Percentiles rank a stretch among this genome's conserved stretches.
phyloP scores from a whole-genome alignment of 331 rosid genomes.

The Quercus lobata region DNA sequence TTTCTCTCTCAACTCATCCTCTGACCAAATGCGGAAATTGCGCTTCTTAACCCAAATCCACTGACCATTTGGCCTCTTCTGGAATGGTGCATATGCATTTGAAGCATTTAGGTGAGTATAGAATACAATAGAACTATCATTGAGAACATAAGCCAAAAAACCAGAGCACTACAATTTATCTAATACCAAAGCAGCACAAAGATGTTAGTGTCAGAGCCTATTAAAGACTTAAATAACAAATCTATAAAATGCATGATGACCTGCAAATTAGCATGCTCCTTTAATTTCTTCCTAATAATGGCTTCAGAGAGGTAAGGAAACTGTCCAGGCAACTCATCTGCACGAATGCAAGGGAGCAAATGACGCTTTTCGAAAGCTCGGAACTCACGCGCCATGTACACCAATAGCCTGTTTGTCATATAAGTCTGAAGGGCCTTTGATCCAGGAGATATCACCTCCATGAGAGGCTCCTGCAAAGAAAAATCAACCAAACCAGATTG shows the following conservation, averaged over 20 bases:
- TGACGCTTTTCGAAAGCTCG: constrained; percentile 80
- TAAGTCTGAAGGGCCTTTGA: constrained; percentile 90
- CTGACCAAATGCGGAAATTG: constrained; percentile 69
- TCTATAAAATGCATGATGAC: constrained; percentile 22
- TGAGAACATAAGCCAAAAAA: neutral
- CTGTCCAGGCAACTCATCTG: constrained; percentile 67
- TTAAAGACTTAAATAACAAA: neutral
- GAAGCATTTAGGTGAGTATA: constrained; percentile 23
- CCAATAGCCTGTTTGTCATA: constrained; percentile 79
- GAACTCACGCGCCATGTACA: constrained; percentile 83
- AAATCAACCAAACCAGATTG: constrained; percentile 2
- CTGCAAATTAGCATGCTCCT: constrained; percentile 85
- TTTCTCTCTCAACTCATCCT: constrained; percentile 80
- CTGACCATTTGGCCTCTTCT: constrained; percentile 79
- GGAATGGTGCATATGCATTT: constrained; percentile 32
- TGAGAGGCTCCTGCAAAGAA: constrained; percentile 84
- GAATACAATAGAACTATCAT: constrained; percentile 1
- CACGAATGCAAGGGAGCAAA: constrained; percentile 50
- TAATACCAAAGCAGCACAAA: neutral
- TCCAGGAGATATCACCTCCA: constrained; percentile 96
- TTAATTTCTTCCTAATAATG: constrained; percentile 71
- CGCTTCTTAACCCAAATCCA: constrained; percentile 77
- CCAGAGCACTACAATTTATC: neutral
- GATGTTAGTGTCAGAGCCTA: neutral
- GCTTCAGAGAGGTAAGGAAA: constrained; percentile 83